Conservation (phyloP, 495 filamentous ascomycete species). For the Penicillium antarcticum region DNA sequence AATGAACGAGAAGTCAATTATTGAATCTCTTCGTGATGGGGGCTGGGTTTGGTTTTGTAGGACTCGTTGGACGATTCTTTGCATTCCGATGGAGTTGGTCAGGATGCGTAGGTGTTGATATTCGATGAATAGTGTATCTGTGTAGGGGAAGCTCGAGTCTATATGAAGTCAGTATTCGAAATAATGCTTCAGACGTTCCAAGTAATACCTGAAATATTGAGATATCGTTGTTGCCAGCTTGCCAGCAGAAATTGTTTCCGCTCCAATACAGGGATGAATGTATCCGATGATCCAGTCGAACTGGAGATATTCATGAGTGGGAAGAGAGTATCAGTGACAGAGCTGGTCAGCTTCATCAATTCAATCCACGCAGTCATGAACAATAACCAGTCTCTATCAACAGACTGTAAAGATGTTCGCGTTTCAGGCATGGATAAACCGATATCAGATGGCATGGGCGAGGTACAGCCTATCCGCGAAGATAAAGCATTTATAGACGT, state of each 20-base stretch:
- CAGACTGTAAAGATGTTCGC: neutral
- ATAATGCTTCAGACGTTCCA: no score
- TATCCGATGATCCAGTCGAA: slow-evolving; percentile 13
- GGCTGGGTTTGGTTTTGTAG: slow-evolving; percentile 5
- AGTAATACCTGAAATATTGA: slow-evolving; percentile 8
- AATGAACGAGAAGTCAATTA: slow-evolving; percentile 12
- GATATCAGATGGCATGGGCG: slow-evolving; percentile 25
- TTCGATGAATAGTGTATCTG: slow-evolving; percentile 27
- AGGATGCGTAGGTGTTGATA: slow-evolving; percentile 38
- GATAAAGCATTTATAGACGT: slow-evolving; percentile 36
- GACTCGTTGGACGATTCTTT: slow-evolving; percentile 31
- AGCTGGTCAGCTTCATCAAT: slow-evolving; percentile 30
- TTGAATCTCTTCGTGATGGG: slow-evolving; percentile 1
- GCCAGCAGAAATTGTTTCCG: slow-evolving; percentile 27
- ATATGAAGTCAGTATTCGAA: neutral
- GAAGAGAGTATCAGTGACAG: slow-evolving; percentile 28
- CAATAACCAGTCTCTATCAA: slow-evolving; percentile 5
- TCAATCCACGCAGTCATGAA: slow-evolving; percentile 28
- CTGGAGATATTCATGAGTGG: slow-evolving; percentile 17
- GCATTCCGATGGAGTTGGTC: slow-evolving; percentile 36
- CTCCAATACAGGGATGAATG: slow-evolving; percentile 22
- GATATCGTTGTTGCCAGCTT: slow-evolving; percentile 21
- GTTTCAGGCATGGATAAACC: neutral
- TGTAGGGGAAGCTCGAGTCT: neutral
- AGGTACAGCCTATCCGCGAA: slow-evolving; percentile 32